Base-by-base conservation (phyloP, 108 stramenopile genomes). In the Discostella pseudostelligera region DNA sequence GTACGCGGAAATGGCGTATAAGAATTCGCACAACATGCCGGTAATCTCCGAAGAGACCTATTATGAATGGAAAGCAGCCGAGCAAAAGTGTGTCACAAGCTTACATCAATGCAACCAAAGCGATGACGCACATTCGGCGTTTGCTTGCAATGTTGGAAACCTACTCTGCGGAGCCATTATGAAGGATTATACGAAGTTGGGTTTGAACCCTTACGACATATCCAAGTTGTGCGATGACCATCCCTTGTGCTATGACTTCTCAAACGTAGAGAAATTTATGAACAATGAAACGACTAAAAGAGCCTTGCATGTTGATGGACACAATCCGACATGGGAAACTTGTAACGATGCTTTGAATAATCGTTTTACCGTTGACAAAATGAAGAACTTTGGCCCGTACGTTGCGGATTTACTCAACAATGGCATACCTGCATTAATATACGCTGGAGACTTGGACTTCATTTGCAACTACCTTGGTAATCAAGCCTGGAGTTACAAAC, bases 391-490 rank as follows among this genome's bases (percentile, higher is more conserved):
- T 65, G 76, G 87, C 47, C 62, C 70, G 26, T 81, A 82, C 54
- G 79, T 98, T 13, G 80, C 80, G 0, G 95, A 97, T 32, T 60
- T 98, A 67, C 77, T 98, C 56, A 78, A 92, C 66, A 85, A 71
- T 42, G 93, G 88, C 22, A 81, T 87, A 36, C 90, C 88, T 12
- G 88, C 89, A 3, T 80, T 97, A 37, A 91, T 99, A 58, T 99
- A 99, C 77, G 97, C 95, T 24, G 95, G 97, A 42, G 98, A 99
- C 72, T 81, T 90, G 16, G 98, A 99, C 77, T 98, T 91, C 74
- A 97, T 99, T 69, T 97, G 96, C 84, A 97, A 99, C 82, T 97
- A 94, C 75, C 72, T 97, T 25, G 98, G 98, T 29, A 97, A 96
- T 68, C 59, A 87, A 44, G 97, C 98, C 22, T 97, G 95, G 97